A percentile compares a stretch with the other conserved stretches of the same genome.
These are phyloP conservation scores for Aspergillus tanneri DNA, from an alignment of 2,329 filamentous ascomycete genomes.

Conservation along the genomic window DNA sequence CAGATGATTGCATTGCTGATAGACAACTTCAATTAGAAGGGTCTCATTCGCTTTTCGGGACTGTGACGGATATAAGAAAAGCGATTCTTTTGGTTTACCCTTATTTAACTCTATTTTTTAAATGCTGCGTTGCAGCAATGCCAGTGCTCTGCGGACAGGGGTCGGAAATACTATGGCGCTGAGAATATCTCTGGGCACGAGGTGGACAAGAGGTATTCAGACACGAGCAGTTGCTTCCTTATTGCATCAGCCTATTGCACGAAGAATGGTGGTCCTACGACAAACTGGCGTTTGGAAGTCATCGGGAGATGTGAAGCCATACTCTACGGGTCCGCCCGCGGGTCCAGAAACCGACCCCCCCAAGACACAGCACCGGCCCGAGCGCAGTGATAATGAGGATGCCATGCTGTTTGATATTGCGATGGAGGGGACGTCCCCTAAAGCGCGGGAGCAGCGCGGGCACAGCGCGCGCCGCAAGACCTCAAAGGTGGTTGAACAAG, in stretches of 20 bases:
- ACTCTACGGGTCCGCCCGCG: too few relatives aligned
- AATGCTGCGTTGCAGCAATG: constrained; percentile 25
- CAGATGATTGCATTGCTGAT: too few relatives aligned
- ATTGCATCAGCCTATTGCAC: background rate
- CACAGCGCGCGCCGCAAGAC: background rate
- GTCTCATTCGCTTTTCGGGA: too few relatives aligned
- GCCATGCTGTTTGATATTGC: constrained; percentile 19
- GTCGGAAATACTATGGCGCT: constrained; percentile 12
- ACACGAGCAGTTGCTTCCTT: background rate
- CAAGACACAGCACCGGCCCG: background rate
- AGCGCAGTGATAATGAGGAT: background rate
- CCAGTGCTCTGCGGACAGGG: constrained; percentile 17
- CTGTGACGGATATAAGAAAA: too few relatives aligned
- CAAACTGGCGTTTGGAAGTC: background rate
- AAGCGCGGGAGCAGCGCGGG: background rate
- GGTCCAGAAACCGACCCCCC: background rate
- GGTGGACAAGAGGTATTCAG: constrained; percentile 9
- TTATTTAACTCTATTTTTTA: too few relatives aligned
- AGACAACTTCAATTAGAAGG: too few relatives aligned
- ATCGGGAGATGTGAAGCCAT: background rate
- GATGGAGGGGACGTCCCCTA: constrained; percentile 7
- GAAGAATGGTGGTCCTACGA: too few relatives aligned
- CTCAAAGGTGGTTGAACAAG: constrained; percentile 40
- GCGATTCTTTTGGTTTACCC: too few relatives aligned
- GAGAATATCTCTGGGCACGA: constrained; percentile 8